phyloP scores from a whole-genome alignment of 2,329 filamentous ascomycete genomes.

The Davidsoniella eucalypti region DNA sequence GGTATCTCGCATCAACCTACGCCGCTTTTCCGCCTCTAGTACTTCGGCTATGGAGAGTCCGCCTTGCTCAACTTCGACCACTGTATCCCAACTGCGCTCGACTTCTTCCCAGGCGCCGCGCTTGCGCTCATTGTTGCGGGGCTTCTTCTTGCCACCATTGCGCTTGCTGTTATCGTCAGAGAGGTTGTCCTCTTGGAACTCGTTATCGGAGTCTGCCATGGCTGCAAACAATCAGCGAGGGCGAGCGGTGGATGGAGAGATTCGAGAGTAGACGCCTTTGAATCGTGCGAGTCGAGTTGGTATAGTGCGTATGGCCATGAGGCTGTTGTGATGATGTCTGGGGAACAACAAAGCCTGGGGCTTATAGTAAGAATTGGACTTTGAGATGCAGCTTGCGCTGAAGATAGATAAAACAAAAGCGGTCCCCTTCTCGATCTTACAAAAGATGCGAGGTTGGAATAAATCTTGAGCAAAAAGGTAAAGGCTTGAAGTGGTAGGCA shows the following conservation, averaged over 20 bases:
- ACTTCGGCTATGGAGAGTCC: constrained; percentile 59
- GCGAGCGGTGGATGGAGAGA: neutral
- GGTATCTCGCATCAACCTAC: constrained; percentile 63
- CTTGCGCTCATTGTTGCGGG: constrained; percentile 17
- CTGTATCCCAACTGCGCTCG: constrained; percentile 53
- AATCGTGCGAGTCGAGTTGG: neutral
- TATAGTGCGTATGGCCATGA: too few species aligned
- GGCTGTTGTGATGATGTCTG: neutral
- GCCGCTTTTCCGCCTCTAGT: constrained; percentile 67
- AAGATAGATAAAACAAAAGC: too few species aligned
- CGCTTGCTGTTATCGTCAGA: constrained; percentile 37
- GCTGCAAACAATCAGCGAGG: neutral
- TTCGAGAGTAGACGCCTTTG: neutral
- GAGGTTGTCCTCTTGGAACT: constrained; percentile 45
- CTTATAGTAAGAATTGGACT: too few species aligned
- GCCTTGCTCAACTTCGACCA: constrained; percentile 65
- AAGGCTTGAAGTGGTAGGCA: too few species aligned
- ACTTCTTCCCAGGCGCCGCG: constrained; percentile 51
- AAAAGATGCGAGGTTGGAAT: too few species aligned
- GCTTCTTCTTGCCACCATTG: constrained; percentile 9
- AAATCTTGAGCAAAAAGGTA: too few species aligned
- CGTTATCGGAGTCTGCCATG: constrained; percentile 61
- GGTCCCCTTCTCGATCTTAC: too few species aligned
- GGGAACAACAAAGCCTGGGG: neutral
- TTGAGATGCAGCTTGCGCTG: too few species aligned